Evolutionary conservation across 768 basidiomycete species (phyloP).

Genomic region (Boletellus emodensis): DNA sequence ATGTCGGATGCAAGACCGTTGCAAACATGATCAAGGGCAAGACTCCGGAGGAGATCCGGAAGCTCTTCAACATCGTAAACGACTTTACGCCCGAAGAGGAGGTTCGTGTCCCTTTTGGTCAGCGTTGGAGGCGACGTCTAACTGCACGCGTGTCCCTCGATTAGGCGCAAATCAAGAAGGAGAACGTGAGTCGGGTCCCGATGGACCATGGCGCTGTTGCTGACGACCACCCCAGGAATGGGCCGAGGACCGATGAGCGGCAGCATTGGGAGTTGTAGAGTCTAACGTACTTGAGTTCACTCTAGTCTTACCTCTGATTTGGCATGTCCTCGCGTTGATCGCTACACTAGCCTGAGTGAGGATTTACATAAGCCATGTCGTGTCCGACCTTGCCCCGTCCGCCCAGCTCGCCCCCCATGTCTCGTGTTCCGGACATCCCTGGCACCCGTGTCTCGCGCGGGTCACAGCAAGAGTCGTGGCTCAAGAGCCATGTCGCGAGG

Average conservation of each 20-base stretch:
- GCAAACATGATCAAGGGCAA: constrained; percentile 99
- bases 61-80: constrained; percentile 95
- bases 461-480: constrained; percentile 62
- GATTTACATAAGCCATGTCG: constrained; percentile 21
- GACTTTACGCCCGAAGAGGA: constrained; percentile 99
- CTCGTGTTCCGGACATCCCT: constrained; percentile 68
- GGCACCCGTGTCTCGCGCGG: constrained; percentile 51
- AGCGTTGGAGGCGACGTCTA: background rate
- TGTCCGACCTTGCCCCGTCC: too few relatives aligned
- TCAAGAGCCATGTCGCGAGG: constrained; percentile 57
- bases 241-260: constrained; percentile 81
- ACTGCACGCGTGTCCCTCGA: background rate
- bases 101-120: constrained; percentile 42
- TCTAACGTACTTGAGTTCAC: constrained; percentile 22
- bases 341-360: constrained; percentile 6
- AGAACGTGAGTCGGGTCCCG: constrained; percentile 67
- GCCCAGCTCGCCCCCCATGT: constrained; percentile 31
- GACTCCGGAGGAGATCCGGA: constrained; percentile 98
- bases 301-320: constrained; percentile 18
- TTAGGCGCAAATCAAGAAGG: constrained; percentile 98
- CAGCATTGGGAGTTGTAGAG: constrained; percentile 17
- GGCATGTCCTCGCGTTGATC: constrained; percentile 19
- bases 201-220: constrained; percentile 10
- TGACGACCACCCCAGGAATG: constrained; percentile 60
- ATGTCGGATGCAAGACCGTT: constrained; percentile 97